Evolutionary conservation across 2,329 filamentous ascomycete genomes (phyloP), one percentile per base, ranked within the genome.

Genomic region (Neoscytalidium dimidiatum): DNA sequence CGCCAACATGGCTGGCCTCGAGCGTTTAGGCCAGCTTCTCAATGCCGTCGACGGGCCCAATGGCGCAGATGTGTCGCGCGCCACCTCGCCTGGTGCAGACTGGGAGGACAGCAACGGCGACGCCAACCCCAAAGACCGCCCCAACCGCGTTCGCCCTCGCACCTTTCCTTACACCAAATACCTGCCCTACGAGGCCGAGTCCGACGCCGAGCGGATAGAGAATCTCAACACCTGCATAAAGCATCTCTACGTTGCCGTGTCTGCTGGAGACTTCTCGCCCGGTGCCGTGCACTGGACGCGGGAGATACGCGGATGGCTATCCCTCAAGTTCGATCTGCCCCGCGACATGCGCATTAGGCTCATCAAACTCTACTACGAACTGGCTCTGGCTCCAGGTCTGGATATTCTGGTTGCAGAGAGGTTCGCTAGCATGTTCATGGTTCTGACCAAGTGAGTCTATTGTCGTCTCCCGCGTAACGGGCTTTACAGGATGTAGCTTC

Each of bases 261-360:
- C 93, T 75, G 90, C 95, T 3, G 93, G 97, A 69, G 95, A 99
- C 78, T 98, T 98, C 78, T 90, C 91, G 26, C 92, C 94, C 0
- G 95, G 95, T 35, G 95, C 94, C 29, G 84, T 97, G 67, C 94
- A 99, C 79, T 99, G 95, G 95, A 97, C 95, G 17, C 89, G 94
- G 70, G 95, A 99, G 85, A 89, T 99, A 53, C 88, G 94, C 74
- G 92, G 91, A 78, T 99, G 96, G 95, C 84, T 99, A 69, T 91
- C 90, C 62, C 88, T 99, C 78, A 99, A 99, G 83, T 99, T 99
- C 75, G 94, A 99, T 80, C 92, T 97, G 75, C 92, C 92, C 53
- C 88, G 92, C 71, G 89, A 90, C 75, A 88, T 94, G 70, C 86
- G 96, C 65, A 88, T 93, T 56, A 92, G 88, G 77, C 86, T 99